These are phyloP conservation scores for Hirsutella rhossiliensis DNA, from an alignment of 2,329 filamentous ascomycete genomes.

Conservation along the genomic window DNA sequence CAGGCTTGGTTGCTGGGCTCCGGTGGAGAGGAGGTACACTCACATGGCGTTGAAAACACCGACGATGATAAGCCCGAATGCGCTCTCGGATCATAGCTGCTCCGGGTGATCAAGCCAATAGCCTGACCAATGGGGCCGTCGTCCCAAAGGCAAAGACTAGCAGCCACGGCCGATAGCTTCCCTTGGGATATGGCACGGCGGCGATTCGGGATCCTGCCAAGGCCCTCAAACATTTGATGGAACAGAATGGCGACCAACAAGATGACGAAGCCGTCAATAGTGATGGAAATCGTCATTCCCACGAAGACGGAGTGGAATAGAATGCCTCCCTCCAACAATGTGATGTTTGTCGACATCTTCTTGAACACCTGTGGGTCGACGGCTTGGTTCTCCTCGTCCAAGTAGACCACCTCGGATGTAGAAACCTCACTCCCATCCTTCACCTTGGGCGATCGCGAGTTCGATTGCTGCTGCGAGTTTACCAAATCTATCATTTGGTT, in stretches of 20 bases:
- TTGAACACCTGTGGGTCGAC: constrained; percentile 37
- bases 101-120: constrained; percentile 44
- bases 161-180: constrained; percentile 46
- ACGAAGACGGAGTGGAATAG: constrained; percentile 71
- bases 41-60: constrained; percentile 54
- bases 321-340: constrained; percentile 65
- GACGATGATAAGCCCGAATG: constrained; percentile 51
- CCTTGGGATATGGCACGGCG: constrained; percentile 46
- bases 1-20: constrained; percentile 3
- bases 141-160: constrained; percentile 51
- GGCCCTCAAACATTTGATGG: constrained; percentile 58
- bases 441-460: constrained; percentile 2
- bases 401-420: constrained; percentile 10
- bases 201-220: constrained; percentile 60
- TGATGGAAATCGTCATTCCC: constrained; percentile 60
- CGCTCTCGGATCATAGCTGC: constrained; percentile 49
- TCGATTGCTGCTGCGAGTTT: neutral
- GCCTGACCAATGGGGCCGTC: constrained; percentile 52
- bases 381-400: constrained; percentile 27
- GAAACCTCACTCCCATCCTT: constrained; percentile 20
- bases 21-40: constrained; percentile 11
- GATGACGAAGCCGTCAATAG: constrained; percentile 53
- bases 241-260: constrained; percentile 59
- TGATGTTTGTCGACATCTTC: constrained; percentile 59
- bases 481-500: constrained; percentile 46